Base-by-base conservation (phyloP, 768 basidiomycete genomes). In the Lactifluus piperatus region DNA sequence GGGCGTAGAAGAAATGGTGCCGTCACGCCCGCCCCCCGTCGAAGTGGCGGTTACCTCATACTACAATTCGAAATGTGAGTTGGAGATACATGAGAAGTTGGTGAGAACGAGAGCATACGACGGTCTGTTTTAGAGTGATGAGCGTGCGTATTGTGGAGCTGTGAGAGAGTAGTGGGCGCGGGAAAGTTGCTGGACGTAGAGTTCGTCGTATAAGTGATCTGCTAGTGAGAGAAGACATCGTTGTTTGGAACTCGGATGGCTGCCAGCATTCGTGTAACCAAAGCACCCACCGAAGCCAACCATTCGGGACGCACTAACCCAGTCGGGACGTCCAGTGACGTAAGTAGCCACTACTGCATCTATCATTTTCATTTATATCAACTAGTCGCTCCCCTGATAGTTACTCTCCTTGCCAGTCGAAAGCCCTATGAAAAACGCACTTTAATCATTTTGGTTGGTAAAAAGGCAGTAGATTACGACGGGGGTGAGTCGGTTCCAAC, bases 41-140 rank as follows among this genome's bases (percentile, higher is more conserved):
- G 62, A 45, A 13, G 62, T 65, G n/a, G 64, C 55, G n/a, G 50
- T 51, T 8, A 52, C 56, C 7, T 37, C 37, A 58, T 63, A 63
- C 64, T 65, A 29, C 20, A 34, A n/a, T n/a, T 30, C 20, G 22
- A 22, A 41, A 24, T 30, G 34, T 1, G 18, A 30, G 22, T n/a
- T 26, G 14, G 27, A 10, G 22, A 43, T n/a, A 10, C 13, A 29
- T 24, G 20, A 2, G n/a, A 20, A 22, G 20, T 20, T 10, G 37
- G 6, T 34, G 37, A 32, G 26, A 54, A 1, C 3, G 18, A n/a
- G 43, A 24, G 36, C 56, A 20, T 29, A 64, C 63, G 46, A 58
- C 44, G 37, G 3, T 51, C 20, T 64, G 37, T 52, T 43, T 56
- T 10, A 64, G 46, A 14, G 57, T 65, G 41, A 63, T 34, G 51